Conservation (phyloP, 2,329 filamentous ascomycete genomes). For the Xylaria sp. region DNA sequence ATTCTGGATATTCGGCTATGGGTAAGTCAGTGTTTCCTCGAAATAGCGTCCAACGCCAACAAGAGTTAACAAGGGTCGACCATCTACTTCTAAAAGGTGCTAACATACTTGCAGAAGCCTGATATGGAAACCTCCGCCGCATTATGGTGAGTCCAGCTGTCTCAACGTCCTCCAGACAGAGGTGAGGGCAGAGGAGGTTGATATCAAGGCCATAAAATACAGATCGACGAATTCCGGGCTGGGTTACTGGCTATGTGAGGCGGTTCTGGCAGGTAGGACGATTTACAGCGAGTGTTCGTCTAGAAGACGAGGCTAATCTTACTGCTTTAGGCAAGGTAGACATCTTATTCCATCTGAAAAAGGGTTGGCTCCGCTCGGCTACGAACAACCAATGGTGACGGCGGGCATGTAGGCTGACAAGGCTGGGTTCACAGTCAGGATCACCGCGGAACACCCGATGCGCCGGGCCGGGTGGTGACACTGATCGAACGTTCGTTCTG, state of each 20-base stretch:
- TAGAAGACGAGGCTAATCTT: constrained; percentile 11
- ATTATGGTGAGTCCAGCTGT: constrained; percentile 72
- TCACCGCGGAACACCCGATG: constrained; percentile 87
- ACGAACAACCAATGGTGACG: background rate
- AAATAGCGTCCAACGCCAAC: constrained; percentile 16
- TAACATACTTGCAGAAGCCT: constrained; percentile 67
- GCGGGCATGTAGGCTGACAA: constrained; percentile 6
- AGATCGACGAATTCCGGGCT: constrained; percentile 88
- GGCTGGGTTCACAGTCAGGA: constrained; percentile 69
- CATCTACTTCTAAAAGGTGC: background rate
- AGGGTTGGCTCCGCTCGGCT: background rate
- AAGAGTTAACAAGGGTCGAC: background rate
- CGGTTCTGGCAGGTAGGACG: constrained; percentile 90
- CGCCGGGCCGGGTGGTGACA: constrained; percentile 90
- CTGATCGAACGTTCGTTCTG: constrained; percentile 86
- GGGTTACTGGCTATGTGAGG: constrained; percentile 90
- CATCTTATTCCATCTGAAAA: constrained; percentile 11
- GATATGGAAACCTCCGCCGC: constrained; percentile 97
- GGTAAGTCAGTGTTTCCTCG: constrained; percentile 62
- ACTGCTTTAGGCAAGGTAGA: constrained; percentile 33
- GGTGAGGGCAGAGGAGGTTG: constrained; percentile 2
- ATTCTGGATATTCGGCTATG: constrained; percentile 97
- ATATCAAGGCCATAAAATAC: constrained; percentile 7
- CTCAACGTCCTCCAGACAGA: background rate
- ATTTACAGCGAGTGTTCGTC: background rate